A percentile compares a stretch with the other conserved stretches of the same genome.
phyloP scores from a whole-genome alignment of 2,329 filamentous ascomycete genomes.

The Apiospora rasikravindrae region DNA sequence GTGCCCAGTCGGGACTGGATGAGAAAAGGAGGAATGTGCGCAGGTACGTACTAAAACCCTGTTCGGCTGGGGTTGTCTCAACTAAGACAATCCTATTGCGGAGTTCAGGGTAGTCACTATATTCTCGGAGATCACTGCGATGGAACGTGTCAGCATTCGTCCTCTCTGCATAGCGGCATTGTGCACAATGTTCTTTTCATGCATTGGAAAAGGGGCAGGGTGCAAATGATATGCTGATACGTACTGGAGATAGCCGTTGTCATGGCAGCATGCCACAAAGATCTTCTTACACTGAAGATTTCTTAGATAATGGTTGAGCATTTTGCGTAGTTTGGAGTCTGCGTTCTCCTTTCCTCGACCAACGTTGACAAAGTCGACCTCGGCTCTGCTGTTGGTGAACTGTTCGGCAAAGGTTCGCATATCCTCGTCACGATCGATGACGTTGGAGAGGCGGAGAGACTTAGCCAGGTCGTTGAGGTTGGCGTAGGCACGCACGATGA shows the following conservation, averaged over 20 bases:
- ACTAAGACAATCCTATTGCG: slow-evolving; percentile 35
- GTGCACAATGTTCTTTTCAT: neutral
- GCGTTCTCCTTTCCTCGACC: slow-evolving; percentile 43
- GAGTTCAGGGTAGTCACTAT: slow-evolving; percentile 32
- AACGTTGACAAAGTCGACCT: slow-evolving; percentile 43
- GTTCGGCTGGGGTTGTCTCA: slow-evolving; percentile 41
- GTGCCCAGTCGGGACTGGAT: neutral
- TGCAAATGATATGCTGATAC: neutral
- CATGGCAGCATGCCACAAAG: slow-evolving; percentile 42
- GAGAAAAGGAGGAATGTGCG: neutral
- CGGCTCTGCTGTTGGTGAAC: slow-evolving; percentile 41
- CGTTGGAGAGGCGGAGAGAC: slow-evolving; percentile 38
- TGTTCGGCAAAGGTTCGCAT: slow-evolving; percentile 40
- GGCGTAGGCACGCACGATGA: slow-evolving; percentile 41
- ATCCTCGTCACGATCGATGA: slow-evolving; percentile 39
- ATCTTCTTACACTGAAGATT: slow-evolving; percentile 41
- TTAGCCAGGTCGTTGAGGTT: slow-evolving; percentile 41
- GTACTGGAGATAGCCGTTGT: slow-evolving; percentile 41
- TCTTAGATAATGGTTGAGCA: slow-evolving; percentile 42
- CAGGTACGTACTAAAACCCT: slow-evolving; percentile 31
- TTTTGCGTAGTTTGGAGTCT: slow-evolving; percentile 30
- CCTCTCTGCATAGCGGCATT: neutral
- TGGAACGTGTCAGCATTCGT: neutral
- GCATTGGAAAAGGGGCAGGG: neutral
- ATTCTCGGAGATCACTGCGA: slow-evolving; percentile 37